Evolutionary conservation across 2,329 filamentous ascomycete genomes (phyloP), one percentile per base, ranked within the genome.

Genomic region (Verticillium nubilum): DNA sequence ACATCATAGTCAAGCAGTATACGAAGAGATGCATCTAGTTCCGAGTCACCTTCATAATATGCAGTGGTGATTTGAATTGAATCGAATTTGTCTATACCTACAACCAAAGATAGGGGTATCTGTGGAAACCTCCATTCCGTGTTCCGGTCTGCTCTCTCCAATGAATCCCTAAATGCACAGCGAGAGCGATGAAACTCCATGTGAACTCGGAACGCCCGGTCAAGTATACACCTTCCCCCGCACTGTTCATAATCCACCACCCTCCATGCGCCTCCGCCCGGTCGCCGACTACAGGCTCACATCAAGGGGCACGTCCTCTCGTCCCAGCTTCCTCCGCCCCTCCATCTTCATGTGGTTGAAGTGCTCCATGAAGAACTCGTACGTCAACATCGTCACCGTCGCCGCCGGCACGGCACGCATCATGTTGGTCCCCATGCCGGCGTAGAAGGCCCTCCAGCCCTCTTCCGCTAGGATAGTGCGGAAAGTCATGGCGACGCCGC

Each of bases 321-420:
- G 60, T 17, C 25, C 63, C 50, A 71, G 59, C 63, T 73, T 76
- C 33, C 68, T 68, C 56, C 67, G 70, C 55, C 77, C 79, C 15
- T 77, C 73, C 2, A 67, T 63, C 65, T 76, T 76, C 28, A 72
- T 70, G 59, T 74, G 70, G 62, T 81, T 81, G 23, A 86, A 72
- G 59, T 76, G 71, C 57, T 79, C 76, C 84, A 86, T 86, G 56
- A 81, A 76, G 67, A 89, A 95, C 76, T 99, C 95, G 70, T 97
- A 99, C 13, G 94, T 98, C 70, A 98, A 81, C 89, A 99, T 96
- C 3, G 95, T 99, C 27, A 96, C 97, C 69, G 96, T 96, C 23
- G 95, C 94, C 25, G 95, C 92, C 31, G 95, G 95, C 13, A 99
- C 89, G 7, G 95, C 95, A 59, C 95, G 86, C 80, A 98, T 92